Evolutionary conservation across 805 yeast genomes (phyloP).

Genomic region (Ogataea dorogensis): DNA sequence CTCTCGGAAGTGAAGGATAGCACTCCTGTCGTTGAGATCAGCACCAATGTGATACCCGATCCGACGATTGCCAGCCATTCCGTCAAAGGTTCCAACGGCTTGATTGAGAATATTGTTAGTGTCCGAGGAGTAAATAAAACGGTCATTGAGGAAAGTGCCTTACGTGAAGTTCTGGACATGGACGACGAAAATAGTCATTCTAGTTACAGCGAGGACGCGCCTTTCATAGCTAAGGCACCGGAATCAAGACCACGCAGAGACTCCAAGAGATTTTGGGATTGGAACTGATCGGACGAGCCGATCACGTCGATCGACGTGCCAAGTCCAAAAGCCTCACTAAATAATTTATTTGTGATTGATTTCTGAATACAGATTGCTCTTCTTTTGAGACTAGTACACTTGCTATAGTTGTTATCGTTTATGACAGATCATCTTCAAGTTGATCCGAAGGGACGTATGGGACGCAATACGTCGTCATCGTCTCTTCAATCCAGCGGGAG

Average conservation of each 20-base stretch:
- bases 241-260: conserved; percentile 17
- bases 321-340: too few species aligned
- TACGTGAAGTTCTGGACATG: conserved; percentile 33
- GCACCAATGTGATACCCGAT: conserved; percentile 4
- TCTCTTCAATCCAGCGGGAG: conserved; percentile 17
- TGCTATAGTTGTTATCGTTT: background rate
- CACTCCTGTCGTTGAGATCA: background rate
- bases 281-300: conserved; percentile 17
- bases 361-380: conserved; percentile 1
- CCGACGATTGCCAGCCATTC: conserved; percentile 13
- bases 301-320: conserved; percentile 2
- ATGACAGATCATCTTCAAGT: conserved; percentile 4
- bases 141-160: conserved; percentile 63
- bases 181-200: conserved; percentile 17
- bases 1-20: conserved; percentile 21
- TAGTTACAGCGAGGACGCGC: conserved; percentile 8
- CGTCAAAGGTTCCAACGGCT: conserved; percentile 49
- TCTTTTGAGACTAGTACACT: background rate
- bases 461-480: conserved; percentile 17
- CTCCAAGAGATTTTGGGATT: conserved; percentile 27
- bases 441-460: conserved; percentile 3
- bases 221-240: conserved; percentile 6
- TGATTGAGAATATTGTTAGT: conserved; percentile 78
- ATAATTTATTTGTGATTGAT: background rate
- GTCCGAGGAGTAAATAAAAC: conserved; percentile 84